Percentiles rank a stretch among this genome's conserved stretches.
These are phyloP conservation scores for Colletotrichum sp. DNA, from an alignment of 2,329 filamentous ascomycete species.

Conservation along the genomic window DNA sequence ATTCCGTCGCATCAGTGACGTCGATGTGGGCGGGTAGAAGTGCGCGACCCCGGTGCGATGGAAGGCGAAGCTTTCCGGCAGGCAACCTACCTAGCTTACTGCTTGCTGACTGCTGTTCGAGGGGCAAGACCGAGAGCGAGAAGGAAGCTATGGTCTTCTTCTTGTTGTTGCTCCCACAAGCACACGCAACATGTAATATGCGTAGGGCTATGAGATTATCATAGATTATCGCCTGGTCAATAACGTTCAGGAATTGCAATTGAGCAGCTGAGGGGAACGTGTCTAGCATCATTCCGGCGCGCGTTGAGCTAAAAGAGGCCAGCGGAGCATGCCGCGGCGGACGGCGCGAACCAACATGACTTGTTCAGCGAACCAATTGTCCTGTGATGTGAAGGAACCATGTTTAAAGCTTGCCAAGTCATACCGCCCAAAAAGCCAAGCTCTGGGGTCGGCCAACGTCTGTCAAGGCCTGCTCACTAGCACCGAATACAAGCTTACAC, in stretches of 20 bases:
- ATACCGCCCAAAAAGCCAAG: background rate
- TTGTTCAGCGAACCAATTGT: background rate
- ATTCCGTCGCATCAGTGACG: background rate
- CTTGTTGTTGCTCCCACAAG: background rate
- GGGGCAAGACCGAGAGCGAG: background rate
- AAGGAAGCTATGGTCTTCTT: background rate
- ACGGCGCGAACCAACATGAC: background rate
- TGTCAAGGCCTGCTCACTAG: background rate
- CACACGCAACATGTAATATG: background rate
- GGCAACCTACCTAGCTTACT: background rate
- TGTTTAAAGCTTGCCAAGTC: background rate
- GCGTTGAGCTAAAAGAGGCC: background rate
- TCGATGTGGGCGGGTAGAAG: slow-evolving; percentile 8
- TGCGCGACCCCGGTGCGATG: background rate
- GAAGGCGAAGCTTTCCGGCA: background rate
- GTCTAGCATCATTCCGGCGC: background rate
- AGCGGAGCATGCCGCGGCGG: background rate
- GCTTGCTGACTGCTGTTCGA: background rate
- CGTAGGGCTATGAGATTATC: background rate
- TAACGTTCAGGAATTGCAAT: too few species aligned
- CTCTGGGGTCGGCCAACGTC: background rate
- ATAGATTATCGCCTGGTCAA: background rate
- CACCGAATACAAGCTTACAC: background rate
- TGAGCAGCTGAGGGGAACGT: background rate
- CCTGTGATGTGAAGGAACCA: background rate